Base-by-base conservation (phyloP, 2,329 filamentous ascomycete genomes). In the Cercospora berteroae region DNA sequence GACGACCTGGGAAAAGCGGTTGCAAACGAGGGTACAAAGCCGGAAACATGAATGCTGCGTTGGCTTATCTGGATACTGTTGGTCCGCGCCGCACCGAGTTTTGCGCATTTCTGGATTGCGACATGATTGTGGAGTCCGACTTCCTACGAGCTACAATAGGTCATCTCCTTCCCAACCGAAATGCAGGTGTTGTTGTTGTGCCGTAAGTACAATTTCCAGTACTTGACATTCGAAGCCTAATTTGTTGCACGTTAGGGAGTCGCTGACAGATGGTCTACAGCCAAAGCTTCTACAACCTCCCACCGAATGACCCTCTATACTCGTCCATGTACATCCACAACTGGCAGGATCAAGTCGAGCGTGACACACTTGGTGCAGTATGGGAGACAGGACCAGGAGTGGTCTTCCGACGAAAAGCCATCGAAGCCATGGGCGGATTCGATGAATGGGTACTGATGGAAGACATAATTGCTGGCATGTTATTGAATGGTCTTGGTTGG, bases 51-150 rank as follows among this genome's bases (percentile, higher is more conserved):
- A 89, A 88, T 77, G 85, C 86, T 65, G 88, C 85, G 36, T 68
- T 72, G n/a, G 42, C 12, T 10, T 64, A 70, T 48, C 29, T 52
- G 29, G 48, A 39, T 16, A 48, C 59, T 3, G 12, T 42, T n/a
- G 27, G 33, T 6, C 12, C 52, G 5, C 59, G 62, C 23, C 61
- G 50, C 20, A 36, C 48, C 3, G 27, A 16, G 85, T 72, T 89
- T 82, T 75, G 89, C 74, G 87, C 87, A n/a, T 85, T 85, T 44
- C 79, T 90, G 36, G 88, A 90, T 74, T 88, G 87, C 20, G 88
- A 90, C 74, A 90, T 90, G 88, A 89, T 90, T 76, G 85, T 87
- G 6, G 86, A 89, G 75, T 81, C 80, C 61, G 79, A 85, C 57
- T 89, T 87, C 86, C 81, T 89, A 10, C 85, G 87, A 50, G 84